These are phyloP conservation scores for Aspergillus coremiiformis DNA, from an alignment of 495 filamentous ascomycete genomes.

Conservation along the genomic window DNA sequence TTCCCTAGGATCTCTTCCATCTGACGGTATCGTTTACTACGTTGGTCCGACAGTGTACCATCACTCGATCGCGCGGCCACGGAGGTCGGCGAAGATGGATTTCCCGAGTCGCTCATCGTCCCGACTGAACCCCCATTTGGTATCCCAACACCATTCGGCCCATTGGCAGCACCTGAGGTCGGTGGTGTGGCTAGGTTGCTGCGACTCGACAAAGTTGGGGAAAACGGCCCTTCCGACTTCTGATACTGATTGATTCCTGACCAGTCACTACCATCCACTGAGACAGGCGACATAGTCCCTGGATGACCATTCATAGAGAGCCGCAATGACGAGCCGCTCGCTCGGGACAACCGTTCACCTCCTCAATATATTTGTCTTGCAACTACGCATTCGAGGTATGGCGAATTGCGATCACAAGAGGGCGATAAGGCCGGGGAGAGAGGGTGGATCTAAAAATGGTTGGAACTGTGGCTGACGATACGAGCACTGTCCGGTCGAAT, in stretches of 20 bases:
- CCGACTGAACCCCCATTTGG: conserved; percentile 22
- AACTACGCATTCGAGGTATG: conserved; percentile 16
- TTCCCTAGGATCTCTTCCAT: conserved; percentile 65
- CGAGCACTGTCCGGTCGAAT: not conserved
- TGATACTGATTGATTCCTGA: conserved; percentile 71
- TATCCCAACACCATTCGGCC: conserved; percentile 47
- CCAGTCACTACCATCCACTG: conserved; percentile 81
- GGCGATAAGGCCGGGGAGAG: conserved; percentile 6
- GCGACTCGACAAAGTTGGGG: conserved; percentile 46
- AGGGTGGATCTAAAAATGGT: not conserved
- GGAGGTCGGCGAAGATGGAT: conserved; percentile 79
- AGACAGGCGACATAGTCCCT: conserved; percentile 75
- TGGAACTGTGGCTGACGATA: conserved; percentile 10
- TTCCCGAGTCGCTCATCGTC: conserved; percentile 43
- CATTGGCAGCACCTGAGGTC: conserved; percentile 55
- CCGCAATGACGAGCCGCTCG: conserved; percentile 3
- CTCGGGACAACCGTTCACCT: not conserved
- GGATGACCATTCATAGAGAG: conserved; percentile 51
- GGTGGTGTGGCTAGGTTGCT: conserved; percentile 64
- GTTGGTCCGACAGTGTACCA: conserved; percentile 58
- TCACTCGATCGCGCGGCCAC: conserved; percentile 68
- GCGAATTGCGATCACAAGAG: conserved; percentile 1
- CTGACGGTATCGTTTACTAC: conserved; percentile 44
- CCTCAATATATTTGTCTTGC: not conserved
- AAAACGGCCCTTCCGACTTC: conserved; percentile 48